Evolutionary conservation across 108 stramenopile genomes (phyloP), one percentile per base, ranked within the genome.

Genomic region (Cyclotella kingstonii): DNA sequence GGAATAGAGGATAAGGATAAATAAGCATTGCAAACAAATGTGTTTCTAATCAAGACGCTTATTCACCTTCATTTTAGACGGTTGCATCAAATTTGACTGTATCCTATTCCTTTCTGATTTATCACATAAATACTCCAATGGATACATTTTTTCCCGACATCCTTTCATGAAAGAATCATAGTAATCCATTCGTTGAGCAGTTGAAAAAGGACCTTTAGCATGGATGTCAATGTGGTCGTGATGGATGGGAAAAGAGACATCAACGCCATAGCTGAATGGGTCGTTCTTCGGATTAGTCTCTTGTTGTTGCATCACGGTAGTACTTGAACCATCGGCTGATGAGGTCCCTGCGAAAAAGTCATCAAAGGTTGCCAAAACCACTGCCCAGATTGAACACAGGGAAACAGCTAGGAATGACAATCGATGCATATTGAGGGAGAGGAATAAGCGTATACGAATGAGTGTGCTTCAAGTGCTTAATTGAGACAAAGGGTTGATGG

Each of bases 61-160:
- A 36, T 40, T 40, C 38, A 63, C 62, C 31, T 73, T 33, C 73
- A 83, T 84, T 8, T 33, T 33, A 1, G 44, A 19, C 12, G 87
- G 87, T 44, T 92, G 87, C 11, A 46, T 21, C 34, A 70, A 59
- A 68, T 85, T 92, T 71, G 80, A 80, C 8, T 70, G 59, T 5
- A 89, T 76, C 0, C 91, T 71, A 56, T 81, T 82, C 10, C 39
- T 22, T 41, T 89, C 87, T 4, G 26, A 58, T 28, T 26, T 23
- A 46, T 62, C 66, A 59, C 90, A 88, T 22, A 57, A 29, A 33
- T 60, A 38, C 3, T 41, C 52, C 29, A 28, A 18, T 4, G 39
- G 17, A 5, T 60, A 59, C 17, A 67, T 68, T 2, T 55, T 19
- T 17, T 73, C 47, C 10, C 57, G 60, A 57, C 77, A 81, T 10